Evolutionary conservation across 2,329 filamentous ascomycete genomes (phyloP), one percentile per base, ranked within the genome.

Genomic region (Diaporthe ampelina): DNA sequence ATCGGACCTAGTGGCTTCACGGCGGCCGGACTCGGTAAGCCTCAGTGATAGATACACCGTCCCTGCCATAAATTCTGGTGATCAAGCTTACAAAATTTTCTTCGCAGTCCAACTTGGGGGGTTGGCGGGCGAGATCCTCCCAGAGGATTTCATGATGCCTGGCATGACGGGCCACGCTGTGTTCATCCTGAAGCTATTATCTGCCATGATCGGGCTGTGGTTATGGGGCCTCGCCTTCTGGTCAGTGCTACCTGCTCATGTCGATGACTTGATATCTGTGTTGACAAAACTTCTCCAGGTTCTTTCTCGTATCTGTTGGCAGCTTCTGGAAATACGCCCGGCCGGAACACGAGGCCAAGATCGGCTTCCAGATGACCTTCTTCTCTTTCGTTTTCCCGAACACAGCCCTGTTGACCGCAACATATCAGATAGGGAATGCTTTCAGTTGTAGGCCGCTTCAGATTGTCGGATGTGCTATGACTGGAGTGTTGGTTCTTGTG

Each of bases 291-390:
- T 24, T 17, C 21, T 21, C 11, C 43, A 76, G 74, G 74, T 97
- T 96, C 85, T 96, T 96, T 82, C 85, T 96, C 73, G 91, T 97
- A 15, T 93, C 91, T 1, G 89, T 94, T n/a, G 92, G 93, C 2
- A 94, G 94, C 2, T 89, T 96, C 74, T 93, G 89, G 88, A 93
- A 91, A 40, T 92, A 93, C 68, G 86, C 92, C 26, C 85, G 87
- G 0, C 81, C 84, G 2, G 85, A 88, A 15, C 87, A 88, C 50
- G 89, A 87, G 72, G 73, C 73, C 50, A 81, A 80, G 74, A 90
- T 95, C 85, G 88, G 91, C 5, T 97, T 95, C 79, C 92, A 93
- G 24, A 95, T 97, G 93, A 94, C 92, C 1, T 97, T 94, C 92
- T 97, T 93, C 83, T 94, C 91, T 4, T 96, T 95, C 81, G 88